These are phyloP conservation scores for Apiotrichum montevideense DNA, from an alignment of 1,284 basidiomycete species.

Conservation along the genomic window DNA sequence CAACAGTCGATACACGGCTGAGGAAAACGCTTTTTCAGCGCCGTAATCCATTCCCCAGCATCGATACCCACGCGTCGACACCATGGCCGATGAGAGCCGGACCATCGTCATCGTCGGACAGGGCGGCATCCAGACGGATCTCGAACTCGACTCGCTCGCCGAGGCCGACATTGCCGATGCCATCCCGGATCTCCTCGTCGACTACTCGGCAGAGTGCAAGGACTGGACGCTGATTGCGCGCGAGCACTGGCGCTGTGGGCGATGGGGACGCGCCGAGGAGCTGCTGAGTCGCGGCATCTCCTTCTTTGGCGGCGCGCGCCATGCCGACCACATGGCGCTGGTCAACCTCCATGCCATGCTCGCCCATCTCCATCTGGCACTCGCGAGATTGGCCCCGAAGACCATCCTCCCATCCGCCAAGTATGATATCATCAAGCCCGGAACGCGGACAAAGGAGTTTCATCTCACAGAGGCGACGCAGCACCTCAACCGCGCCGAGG, in stretches of 20 bases:
- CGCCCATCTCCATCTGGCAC: constrained; percentile 72
- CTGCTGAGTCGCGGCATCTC: constrained; percentile 40
- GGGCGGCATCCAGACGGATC: constrained; percentile 43
- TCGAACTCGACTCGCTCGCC: constrained; percentile 44
- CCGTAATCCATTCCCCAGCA: no score
- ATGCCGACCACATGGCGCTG: constrained; percentile 46
- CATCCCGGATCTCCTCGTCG: constrained; percentile 40
- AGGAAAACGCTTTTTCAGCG: no score
- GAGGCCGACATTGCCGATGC: constrained; percentile 40
- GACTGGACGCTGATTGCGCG: constrained; percentile 46
- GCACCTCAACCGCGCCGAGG: constrained; percentile 64
- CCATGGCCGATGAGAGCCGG: constrained; percentile 21
- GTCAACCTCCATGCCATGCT: constrained; percentile 67
- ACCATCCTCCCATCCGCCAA: constrained; percentile 62
- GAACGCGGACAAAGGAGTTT: constrained; percentile 59
- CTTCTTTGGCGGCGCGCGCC: constrained; percentile 27
- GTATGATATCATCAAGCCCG: constrained; percentile 59
- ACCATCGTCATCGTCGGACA: constrained; percentile 33
- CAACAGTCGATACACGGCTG: no score
- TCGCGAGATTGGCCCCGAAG: constrained; percentile 74
- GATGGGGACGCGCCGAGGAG: constrained; percentile 37
- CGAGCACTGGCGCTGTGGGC: constrained; percentile 43
- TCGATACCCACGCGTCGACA: not conserved
- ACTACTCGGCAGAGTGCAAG: constrained; percentile 42
- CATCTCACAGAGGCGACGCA: constrained; percentile 60